Base-by-base conservation (phyloP, 2,329 filamentous ascomycete species). In the Pleochaeta shiraiana region DNA sequence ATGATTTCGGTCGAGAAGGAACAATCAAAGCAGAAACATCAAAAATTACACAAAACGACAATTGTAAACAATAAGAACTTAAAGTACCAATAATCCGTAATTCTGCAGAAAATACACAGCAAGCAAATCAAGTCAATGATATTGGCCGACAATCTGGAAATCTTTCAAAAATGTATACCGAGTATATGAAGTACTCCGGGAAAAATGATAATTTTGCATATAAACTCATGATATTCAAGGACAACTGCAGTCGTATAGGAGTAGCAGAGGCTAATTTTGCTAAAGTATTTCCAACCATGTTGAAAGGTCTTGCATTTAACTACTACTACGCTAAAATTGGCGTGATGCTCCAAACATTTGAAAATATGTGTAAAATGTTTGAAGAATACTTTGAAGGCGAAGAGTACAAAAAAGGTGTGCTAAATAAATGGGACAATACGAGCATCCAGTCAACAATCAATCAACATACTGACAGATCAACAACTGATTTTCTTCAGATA, bases 341-440 rank as follows among this genome's bases (percentile, higher is more conserved):
- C 19, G 37, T n/a, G n/a, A n/a, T n/a, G n/a, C n/a, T n/a, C n/a
- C n/a, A n/a, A 47, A 47, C 50, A 55, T 55, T 55, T 55, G 50
- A 30, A 12, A 19, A 30, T 28, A 55, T 55, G n/a, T 55, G 50
- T 30, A 31, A 55, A 28, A 31, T 31, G 24, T 28, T 31, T 12
- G 28, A 55, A 19, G 6, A 31, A 12, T 55, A 55, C 24, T 55
- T 55, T 55, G 14, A 55, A 55, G 28, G 19, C 19, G 28, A 28
- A 28, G 50, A 55, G 24, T 55, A 55, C 28, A 55, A 55, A 30
- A 55, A 24, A 55, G 50, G 50, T n/a, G 43, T 47, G 43, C 50
- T 57, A 16, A 28, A 30, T 9, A 16, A 57, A 31, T 57, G 50
- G 50, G 21, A 57, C 12, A 30, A 31, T 57, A 31, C 30, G 16